Base-by-base conservation (phyloP, 805 yeast genomes). In the Metschnikowia henanensis region DNA sequence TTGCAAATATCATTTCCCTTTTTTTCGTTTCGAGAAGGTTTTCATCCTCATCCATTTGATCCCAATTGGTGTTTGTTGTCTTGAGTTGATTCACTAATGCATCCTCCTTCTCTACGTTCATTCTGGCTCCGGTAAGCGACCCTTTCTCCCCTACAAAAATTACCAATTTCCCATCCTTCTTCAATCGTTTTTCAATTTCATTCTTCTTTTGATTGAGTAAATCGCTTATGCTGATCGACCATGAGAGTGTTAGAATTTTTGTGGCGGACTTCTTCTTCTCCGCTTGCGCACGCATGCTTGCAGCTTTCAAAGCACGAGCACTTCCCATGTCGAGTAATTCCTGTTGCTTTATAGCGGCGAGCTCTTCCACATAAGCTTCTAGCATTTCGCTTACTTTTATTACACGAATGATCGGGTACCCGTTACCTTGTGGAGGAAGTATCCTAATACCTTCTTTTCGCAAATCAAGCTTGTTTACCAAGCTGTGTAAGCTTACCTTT, bases 151-250 rank as follows among this genome's bases (percentile, higher is more conserved):
- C 60, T 30, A 63, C 48, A 38, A 53, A 55, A 18, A 65, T 53
- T 9, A 60, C 51, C 39, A 69, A 66, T 37, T 55, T 61, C 36
- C 65, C 73, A 15, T 77, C 80, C 45, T 72, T 77, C 29, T 65
- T 62, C 45, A 79, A 50, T 16, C 76, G 72, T 2, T 62, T 57
- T 30, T 61, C 54, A 15, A 81, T 74, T 52, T 81, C 86, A 41
- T 69, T 67, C 12, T 64, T 62, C 55, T 81, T 81, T 47, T 81
- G 86, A 30, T 73, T 71, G 21, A 55, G 58, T 44, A 81, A 61
- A 58, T 81, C 86, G 32, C 73, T 71, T 26, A 64, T 59, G n/a
- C 75, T 72, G 17, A 80, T 80, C 36, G 75, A 72, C 85, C 85
- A 81, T 9, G 80, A 71, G 3, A 81, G 58, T 33, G 73, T 72